Evolutionary conservation across 495 filamentous ascomycete species (phyloP), one percentile per base, ranked within the genome.

Genomic region (Poronia punctata): DNA sequence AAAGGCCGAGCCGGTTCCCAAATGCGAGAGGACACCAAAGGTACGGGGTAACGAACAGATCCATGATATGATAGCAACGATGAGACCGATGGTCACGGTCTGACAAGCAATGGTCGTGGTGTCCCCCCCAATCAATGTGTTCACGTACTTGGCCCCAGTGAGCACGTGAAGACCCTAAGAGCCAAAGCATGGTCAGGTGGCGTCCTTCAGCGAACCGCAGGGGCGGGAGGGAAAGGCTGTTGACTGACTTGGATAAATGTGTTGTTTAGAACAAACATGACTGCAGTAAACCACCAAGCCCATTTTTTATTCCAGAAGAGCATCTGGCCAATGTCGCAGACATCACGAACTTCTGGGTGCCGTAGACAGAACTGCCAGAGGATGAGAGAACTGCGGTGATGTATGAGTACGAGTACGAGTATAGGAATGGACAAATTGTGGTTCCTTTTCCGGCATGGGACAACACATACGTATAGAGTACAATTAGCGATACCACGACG

Each of bases 261-360:
- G 50, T 94, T 94, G 70, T 94, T 94, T 44, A 92, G 57, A 20
- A 94, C 59, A 61, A 94, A 94, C 87, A 93, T 90, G 50, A 84
- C 65, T 2, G 84, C 87, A 0, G 87, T 94, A 27, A 75, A 67
- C 62, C 81, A 94, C 84, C 85, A 94, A 0, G 79, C 87, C 69
- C 78, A 79, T 44, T 72, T 76, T 53, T 82, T 77, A 48, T 77
- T 74, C 76, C 80, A 88, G 65, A 88, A 92, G 7, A 94, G 69
- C 72, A 86, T 84, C 59, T 92, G 86, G 11, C 87, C 87, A 53
- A 94, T 84, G 56, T 94, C 87, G 53, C 87, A 94, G 14, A 94
- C 84, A 65, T 94, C 87, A 48, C 83, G 80, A 25, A 90, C 76
- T 60, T 94, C 83, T 3, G 87, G 87, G 55, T 94, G 84, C 23